A percentile compares a stretch with the other conserved stretches of the same genome.
phyloP scores from a whole-genome alignment of 345 rosid species.

The Ailanthus altissimus region DNA sequence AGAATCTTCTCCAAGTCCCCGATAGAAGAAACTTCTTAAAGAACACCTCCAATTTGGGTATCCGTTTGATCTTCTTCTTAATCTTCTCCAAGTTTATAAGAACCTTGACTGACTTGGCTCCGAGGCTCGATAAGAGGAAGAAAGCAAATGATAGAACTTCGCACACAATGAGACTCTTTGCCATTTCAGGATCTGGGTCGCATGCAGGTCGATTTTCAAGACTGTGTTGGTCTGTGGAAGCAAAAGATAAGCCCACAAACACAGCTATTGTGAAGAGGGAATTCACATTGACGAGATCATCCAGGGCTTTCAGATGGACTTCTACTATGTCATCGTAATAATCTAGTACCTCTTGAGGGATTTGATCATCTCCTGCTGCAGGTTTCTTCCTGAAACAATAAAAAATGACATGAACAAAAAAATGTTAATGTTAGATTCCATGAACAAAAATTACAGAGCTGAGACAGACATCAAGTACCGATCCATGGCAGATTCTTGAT shows the following conservation, averaged over 20 bases:
- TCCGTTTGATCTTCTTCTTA: not conserved
- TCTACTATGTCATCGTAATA: not conserved
- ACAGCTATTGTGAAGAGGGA: slow-evolving; percentile 44
- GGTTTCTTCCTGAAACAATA: not conserved
- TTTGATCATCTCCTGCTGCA: not conserved
- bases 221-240: slow-evolving; percentile 7
- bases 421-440: not conserved
- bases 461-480: not conserved
- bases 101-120: slow-evolving; percentile 40
- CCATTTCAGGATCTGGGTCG: not conserved
- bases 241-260: slow-evolving; percentile 38
- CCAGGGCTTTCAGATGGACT: slow-evolving; percentile 24
- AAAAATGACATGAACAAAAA: no score
- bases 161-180: slow-evolving; percentile 24
- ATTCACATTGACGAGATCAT: slow-evolving; percentile 43
- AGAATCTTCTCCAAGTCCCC: not conserved
- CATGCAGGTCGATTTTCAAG: slow-evolving; percentile 28
- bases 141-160: slow-evolving; percentile 42
- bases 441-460: not conserved
- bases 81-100: slow-evolving; percentile 8
- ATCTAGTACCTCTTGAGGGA: not conserved
- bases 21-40: not conserved
- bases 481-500: not conserved
- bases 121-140: slow-evolving; percentile 44
- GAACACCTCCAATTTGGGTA: not conserved